phyloP scores from a whole-genome alignment of 306 rosid genomes.

The Adenanthera pavonina region DNA sequence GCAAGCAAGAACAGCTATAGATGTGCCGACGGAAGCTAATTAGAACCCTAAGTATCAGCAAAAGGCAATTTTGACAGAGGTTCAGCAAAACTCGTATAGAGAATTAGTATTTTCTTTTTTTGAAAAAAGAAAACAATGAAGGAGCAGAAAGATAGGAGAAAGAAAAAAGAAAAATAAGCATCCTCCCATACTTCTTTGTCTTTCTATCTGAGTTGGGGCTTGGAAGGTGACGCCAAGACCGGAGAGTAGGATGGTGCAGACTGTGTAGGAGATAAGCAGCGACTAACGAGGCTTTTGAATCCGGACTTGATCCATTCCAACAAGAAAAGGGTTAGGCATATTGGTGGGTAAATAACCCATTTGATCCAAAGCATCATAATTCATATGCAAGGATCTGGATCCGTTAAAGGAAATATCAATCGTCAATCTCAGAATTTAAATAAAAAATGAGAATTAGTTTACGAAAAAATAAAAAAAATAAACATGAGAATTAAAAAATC shows the following conservation, averaged over 20 bases:
- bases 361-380: not conserved
- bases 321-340: not conserved
- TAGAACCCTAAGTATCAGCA: constrained; percentile 28
- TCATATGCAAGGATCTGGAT: too few relatives aligned
- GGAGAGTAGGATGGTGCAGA: not conserved
- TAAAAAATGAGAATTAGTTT: too few relatives aligned
- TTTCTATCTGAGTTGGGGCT: not conserved
- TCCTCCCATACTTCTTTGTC: not conserved
- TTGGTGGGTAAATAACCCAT: not conserved
- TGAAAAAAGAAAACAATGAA: not conserved
- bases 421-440: too few relatives aligned
- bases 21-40: not conserved
- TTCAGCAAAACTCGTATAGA: not conserved
- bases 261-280: too few relatives aligned
- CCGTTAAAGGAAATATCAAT: too few relatives aligned
- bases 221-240: constrained; percentile 2
- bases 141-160: not conserved
- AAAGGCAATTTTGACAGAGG: not conserved
- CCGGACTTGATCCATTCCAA: not conserved
- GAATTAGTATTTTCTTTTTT: not conserved
- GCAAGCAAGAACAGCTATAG: not conserved
- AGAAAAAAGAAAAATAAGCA: not conserved
- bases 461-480: too few relatives aligned
- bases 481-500: too few relatives aligned
- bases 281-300: not conserved